Percentiles rank a stretch among this genome's conserved stretches.
Evolutionary conservation across 257 asterid genomes (phyloP).

Genomic region (Rhazya stricta): DNA sequence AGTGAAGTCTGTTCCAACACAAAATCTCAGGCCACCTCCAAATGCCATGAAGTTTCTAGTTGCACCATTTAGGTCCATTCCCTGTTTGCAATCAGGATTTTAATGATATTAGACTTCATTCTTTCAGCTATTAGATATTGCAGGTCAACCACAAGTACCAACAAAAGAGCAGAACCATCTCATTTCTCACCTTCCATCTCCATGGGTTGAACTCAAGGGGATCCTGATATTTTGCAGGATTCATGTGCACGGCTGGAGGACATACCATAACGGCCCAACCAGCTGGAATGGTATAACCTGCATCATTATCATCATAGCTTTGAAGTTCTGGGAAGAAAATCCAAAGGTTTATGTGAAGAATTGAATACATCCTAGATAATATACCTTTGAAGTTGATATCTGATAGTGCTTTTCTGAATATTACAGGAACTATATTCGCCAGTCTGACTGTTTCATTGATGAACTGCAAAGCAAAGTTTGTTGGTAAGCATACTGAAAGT

Average conservation of each 20-base stretch:
- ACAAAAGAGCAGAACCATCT: neutral
- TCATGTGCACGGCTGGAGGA: constrained; percentile 89
- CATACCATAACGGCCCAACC: constrained; percentile 95
- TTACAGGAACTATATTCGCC: constrained; percentile 88
- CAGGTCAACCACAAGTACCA: neutral
- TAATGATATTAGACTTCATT: neutral
- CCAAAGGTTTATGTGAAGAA: constrained; percentile 3
- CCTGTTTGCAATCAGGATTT: constrained; percentile 35
- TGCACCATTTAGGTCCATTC: constrained; percentile 59
- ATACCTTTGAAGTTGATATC: constrained; percentile 71
- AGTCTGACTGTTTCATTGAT: constrained; percentile 84
- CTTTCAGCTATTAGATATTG: neutral
- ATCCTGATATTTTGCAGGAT: constrained; percentile 60
- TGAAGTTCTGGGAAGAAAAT: constrained; percentile 13
- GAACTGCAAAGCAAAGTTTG: constrained; percentile 41
- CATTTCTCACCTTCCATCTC: constrained; percentile 80
- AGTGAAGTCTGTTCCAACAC: constrained; percentile 88
- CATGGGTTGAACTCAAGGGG: constrained; percentile 83
- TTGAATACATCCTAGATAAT: constrained; percentile 10
- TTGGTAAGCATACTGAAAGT: constrained; percentile 16
- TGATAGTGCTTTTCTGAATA: constrained; percentile 69
- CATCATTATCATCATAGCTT: constrained; percentile 22
- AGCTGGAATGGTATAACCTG: constrained; percentile 86
- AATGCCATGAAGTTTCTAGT: constrained; percentile 94
- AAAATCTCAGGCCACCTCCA: constrained; percentile 92